Conservation (phyloP, 371 early-diverging fungal genomes). For the Syncephalastrum sp. region DNA sequence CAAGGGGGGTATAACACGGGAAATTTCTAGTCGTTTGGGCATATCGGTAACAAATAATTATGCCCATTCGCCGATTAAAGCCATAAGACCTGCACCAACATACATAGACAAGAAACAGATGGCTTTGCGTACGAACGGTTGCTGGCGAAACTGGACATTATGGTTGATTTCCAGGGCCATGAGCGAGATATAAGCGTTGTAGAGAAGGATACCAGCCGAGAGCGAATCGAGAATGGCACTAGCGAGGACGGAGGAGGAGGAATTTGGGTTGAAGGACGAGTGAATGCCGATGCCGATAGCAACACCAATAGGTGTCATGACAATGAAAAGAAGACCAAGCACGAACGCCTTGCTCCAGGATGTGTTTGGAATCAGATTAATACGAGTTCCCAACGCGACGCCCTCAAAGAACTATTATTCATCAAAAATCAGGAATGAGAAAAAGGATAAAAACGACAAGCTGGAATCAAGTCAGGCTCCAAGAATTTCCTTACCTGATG, state of each 20-base stretch:
- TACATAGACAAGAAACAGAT: constrained; percentile 33
- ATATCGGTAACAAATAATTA: constrained; percentile 17
- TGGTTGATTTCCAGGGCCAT: constrained; percentile 33
- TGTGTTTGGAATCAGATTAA: constrained; percentile 40
- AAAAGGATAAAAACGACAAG: background rate
- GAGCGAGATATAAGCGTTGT: constrained; percentile 45
- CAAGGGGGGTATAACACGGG: too few relatives aligned
- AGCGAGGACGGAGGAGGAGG: constrained; percentile 31
- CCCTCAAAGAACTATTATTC: constrained; percentile 52
- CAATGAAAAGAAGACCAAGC: constrained; percentile 46
- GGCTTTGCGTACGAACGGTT: constrained; percentile 8
- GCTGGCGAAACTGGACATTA: constrained; percentile 14
- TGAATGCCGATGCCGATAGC: constrained; percentile 58
- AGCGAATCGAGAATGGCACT: constrained; percentile 51
- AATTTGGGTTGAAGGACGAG: constrained; percentile 48
- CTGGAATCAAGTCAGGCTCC: too few relatives aligned
- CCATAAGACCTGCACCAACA: constrained; percentile 66
- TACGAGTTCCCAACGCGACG: constrained; percentile 52
- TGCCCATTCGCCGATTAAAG: constrained; percentile 70
- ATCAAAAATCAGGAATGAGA: background rate
- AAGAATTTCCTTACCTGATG: constrained; percentile 66
- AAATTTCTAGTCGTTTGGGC: too few relatives aligned
- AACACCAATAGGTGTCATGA: constrained; percentile 65
- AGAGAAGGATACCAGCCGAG: constrained; percentile 52
- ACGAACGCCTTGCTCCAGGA: constrained; percentile 23